Percentiles rank a stretch among this genome's conserved stretches.
Evolutionary conservation across 2,329 filamentous ascomycete species (phyloP).

Genomic region (Xylaria sp.): DNA sequence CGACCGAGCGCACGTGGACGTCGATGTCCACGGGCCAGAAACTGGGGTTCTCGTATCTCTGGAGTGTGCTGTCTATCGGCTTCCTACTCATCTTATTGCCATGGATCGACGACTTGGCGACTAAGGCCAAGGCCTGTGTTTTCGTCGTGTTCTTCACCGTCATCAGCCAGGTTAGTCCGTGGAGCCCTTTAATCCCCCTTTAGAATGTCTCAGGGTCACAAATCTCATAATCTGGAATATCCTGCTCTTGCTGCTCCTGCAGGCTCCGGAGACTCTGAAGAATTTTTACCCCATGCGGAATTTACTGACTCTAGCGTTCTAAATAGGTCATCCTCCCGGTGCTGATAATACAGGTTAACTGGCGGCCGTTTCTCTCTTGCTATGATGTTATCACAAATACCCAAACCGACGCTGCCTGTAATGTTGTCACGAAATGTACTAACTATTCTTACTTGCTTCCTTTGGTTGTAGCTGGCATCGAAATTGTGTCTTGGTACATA

Average conservation of each 20-base stretch:
- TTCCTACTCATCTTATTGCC: not conserved
- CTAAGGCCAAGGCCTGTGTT: not conserved
- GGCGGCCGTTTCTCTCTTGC: conserved; percentile 12
- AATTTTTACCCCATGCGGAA: too few species aligned
- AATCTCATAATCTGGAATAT: too few species aligned
- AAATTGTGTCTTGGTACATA: not conserved
- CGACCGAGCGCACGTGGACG: conserved; percentile 9
- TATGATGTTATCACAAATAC: not conserved
- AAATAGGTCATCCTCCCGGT: conserved; percentile 11
- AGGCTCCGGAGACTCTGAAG: too few species aligned
- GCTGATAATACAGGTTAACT: conserved; percentile 10
- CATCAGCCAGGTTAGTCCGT: too few species aligned
- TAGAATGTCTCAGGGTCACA: too few species aligned
- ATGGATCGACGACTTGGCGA: not conserved
- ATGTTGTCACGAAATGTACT: conserved; percentile 1
- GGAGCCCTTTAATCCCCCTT: too few species aligned
- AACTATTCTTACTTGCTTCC: conserved; percentile 12
- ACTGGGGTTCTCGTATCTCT: conserved; percentile 13
- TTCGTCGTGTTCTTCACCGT: not conserved
- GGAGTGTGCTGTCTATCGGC: conserved; percentile 1
- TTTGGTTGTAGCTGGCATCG: not conserved
- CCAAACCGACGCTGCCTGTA: not conserved
- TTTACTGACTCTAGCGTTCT: too few species aligned
- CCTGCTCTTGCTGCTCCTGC: too few species aligned
- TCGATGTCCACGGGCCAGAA: conserved; percentile 18